Evolutionary conservation across 768 basidiomycete species (phyloP), one percentile per base, ranked within the genome.

Genomic region (Gautieria morchelliformis): DNA sequence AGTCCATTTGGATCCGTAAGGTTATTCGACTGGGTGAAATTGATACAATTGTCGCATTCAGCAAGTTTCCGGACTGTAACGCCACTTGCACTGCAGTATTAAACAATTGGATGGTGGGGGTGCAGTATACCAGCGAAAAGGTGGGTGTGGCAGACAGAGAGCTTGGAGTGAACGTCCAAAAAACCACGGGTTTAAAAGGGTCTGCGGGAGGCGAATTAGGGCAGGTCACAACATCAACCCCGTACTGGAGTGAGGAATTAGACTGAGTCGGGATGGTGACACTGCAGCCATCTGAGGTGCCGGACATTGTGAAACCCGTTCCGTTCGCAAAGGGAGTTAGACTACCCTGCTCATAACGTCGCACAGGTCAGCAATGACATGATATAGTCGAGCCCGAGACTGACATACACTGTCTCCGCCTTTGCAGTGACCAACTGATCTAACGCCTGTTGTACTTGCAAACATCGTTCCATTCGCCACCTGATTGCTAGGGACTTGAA

Each of bases 81-180:
- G 81, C 77, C 30, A 79, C 66, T 17, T 63, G 70, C 14, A 74
- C 78, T 20, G 63, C 67, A 24, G 77, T 77, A 56, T 80, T 76
- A 68, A 69, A 72, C 6, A 80, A 65, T 1, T 74, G 62, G 40
- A 81, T 70, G 2, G 64, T 58, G 1, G 80, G 79, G 27, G 60
- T 70, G 66, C 82, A 82, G n/a, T 35, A 57, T 10, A 57, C 20
- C 42, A 57, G 47, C 9, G 56, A 30, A 51, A 78, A 69, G 5
- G 77, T 75, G 7, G 77, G 75, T 20, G 77, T 74, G 3, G 76
- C 71, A 52, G 59, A 61, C 1, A 74, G 64, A 27, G 61, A 48
- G 15, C 78, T 74, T n/a, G 67, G 59, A 54, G 70, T 71, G 66
- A 81, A 81, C 65, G 80, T 78, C 82, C 80, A 83, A 63, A 82